These are phyloP conservation scores for Backusella parvicylindrica DNA, from an alignment of 192 early-diverging fungal species.

Conservation along the genomic window DNA sequence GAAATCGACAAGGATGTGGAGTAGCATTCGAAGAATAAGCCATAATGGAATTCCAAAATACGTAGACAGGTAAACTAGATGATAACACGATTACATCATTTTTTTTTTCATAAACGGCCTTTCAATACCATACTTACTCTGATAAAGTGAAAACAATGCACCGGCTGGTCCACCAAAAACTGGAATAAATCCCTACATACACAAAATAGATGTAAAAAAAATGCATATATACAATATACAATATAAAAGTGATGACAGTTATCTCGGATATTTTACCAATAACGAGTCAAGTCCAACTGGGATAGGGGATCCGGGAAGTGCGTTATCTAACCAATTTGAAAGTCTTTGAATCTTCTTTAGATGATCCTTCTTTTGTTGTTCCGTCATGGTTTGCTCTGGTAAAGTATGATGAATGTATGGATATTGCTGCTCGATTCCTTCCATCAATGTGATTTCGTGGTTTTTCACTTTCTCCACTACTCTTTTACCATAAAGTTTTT, in stretches of 20 bases:
- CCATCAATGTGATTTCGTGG: background rate
- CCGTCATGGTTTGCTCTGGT: background rate
- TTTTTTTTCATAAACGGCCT: background rate
- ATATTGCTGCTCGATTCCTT: background rate
- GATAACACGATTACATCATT: background rate
- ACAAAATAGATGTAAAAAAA: no score
- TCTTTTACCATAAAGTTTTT: background rate
- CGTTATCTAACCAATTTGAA: constrained; percentile 21
- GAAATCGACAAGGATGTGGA: constrained; percentile 17
- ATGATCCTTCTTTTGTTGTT: background rate
- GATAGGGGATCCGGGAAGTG: constrained; percentile 22
- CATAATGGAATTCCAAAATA: constrained; percentile 27
- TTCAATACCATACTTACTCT: background rate
- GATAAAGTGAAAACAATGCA: constrained; percentile 15
- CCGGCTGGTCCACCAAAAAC: constrained; percentile 15
- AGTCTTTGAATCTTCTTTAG: constrained; percentile 13
- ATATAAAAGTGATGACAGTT: background rate
- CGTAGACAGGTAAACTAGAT: constrained; percentile 18
- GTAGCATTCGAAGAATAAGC: constrained; percentile 17
- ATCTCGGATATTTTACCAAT: constrained; percentile 5
- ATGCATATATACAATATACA: background rate
- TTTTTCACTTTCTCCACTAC: background rate
- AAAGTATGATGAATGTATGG: background rate
- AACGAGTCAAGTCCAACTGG: constrained; percentile 23
- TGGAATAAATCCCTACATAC: constrained; percentile 28